Percentiles rank a stretch among this genome's conserved stretches.
phyloP scores from a whole-genome alignment of 2,329 filamentous ascomycete species.

The Allantophomopsis cytisporea region DNA sequence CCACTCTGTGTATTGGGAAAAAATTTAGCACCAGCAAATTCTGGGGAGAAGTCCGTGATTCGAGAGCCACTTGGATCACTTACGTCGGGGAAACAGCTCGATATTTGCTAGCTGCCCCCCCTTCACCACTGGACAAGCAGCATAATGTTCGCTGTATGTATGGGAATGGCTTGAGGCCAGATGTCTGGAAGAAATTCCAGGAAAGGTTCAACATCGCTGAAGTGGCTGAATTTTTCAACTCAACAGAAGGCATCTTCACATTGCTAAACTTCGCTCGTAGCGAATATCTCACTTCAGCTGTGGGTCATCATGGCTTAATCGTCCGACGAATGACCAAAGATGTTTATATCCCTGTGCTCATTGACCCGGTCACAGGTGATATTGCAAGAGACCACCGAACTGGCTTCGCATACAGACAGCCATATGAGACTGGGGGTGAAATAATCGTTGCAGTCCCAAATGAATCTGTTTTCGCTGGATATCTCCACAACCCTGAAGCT shows the following conservation, averaged over 20 bases:
- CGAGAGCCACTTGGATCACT: conserved; percentile 54
- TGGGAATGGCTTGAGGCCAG: conserved; percentile 54
- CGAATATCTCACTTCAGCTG: conserved; percentile 46
- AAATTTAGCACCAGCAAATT: conserved; percentile 58
- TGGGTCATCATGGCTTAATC: conserved; percentile 59
- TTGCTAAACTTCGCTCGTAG: conserved; percentile 47
- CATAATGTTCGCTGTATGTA: conserved; percentile 46
- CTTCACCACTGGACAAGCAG: conserved; percentile 42
- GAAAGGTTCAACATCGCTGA: conserved; percentile 48
- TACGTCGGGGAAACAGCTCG: conserved; percentile 70
- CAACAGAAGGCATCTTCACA: conserved; percentile 56
- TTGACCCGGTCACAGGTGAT: conserved; percentile 55
- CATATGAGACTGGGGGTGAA: conserved; percentile 61
- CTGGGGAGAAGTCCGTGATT: conserved; percentile 59
- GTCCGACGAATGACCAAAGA: conserved; percentile 37
- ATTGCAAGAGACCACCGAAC: conserved; percentile 53
- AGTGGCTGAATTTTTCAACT: conserved; percentile 66
- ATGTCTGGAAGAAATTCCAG: conserved; percentile 51
- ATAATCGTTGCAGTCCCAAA: conserved; percentile 50
- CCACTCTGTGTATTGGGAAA: conserved; percentile 46
- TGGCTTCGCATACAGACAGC: conserved; percentile 48
- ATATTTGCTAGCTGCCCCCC: conserved; percentile 57
- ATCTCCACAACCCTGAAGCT: conserved; percentile 53
- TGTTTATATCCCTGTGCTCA: conserved; percentile 49
- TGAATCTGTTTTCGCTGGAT: conserved; percentile 48